These are phyloP conservation scores for Exophiala xenobiotica DNA, from an alignment of 2,329 filamentous ascomycete genomes.

Conservation along the genomic window DNA sequence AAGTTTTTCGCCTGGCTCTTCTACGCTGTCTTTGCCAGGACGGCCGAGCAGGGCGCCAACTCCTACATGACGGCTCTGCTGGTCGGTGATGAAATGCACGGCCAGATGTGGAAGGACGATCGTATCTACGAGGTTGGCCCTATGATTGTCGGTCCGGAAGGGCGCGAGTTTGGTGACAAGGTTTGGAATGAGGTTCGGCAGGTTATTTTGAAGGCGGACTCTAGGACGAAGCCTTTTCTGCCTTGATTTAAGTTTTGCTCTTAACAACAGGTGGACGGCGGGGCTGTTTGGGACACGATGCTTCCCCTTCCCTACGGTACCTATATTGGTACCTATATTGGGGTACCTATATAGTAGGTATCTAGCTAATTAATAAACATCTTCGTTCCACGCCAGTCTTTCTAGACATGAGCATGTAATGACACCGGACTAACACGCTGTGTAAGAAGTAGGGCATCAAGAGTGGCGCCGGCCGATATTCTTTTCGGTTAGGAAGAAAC, in stretches of 20 bases:
- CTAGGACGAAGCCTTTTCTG: conserved; percentile 15
- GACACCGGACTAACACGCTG: too few relatives aligned
- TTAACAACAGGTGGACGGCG: not conserved
- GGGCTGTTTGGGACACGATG: not conserved
- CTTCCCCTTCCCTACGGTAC: too few relatives aligned
- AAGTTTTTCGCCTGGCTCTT: conserved; percentile 34
- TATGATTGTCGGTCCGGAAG: conserved; percentile 34
- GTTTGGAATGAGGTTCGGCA: conserved; percentile 45
- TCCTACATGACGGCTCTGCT: conserved; percentile 44
- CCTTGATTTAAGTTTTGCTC: not conserved
- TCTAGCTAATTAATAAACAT: too few relatives aligned
- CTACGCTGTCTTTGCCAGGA: conserved; percentile 42
- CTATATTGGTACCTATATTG: too few relatives aligned
- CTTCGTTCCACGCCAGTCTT: too few relatives aligned
- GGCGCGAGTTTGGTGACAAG: conserved; percentile 38
- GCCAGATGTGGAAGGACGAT: conserved; percentile 46
- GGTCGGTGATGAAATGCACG: conserved; percentile 44
- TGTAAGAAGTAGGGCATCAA: too few relatives aligned
- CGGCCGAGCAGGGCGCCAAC: conserved; percentile 46
- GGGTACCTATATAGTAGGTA: too few relatives aligned
- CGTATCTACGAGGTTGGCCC: conserved; percentile 36
- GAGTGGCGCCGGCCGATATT: too few relatives aligned
- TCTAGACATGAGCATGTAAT: too few relatives aligned
- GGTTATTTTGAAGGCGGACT: conserved; percentile 31
- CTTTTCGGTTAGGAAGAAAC: too few relatives aligned